Base-by-base conservation (phyloP, 306 rosid species). In the Luffa acutangula region DNA sequence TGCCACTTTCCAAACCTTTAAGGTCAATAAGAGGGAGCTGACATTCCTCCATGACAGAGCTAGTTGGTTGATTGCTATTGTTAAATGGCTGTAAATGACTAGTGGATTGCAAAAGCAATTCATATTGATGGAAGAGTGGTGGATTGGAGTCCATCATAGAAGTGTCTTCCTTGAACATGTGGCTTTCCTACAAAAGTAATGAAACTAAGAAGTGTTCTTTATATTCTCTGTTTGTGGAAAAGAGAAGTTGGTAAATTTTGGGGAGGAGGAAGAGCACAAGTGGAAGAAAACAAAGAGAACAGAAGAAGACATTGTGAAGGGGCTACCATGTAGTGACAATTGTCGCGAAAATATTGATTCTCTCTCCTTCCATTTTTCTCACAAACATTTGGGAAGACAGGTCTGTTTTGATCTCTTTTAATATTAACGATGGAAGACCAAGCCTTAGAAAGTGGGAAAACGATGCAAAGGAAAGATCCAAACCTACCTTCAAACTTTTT, bases 21-120 rank as follows among this genome's bases (percentile, higher is more conserved):
- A 93, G 97, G 84, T 93, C 96, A 82, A 93, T 89, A 83, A 93
- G 67, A 53, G 98, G 97, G 11, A 93, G 89, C 39, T 86, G 87
- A 83, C 93, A 90, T 84, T 89, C 90, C 66, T 87, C 86, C 85
- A 86, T 85, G 62, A 67, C 71, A 43, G 62, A 77, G 70, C 65
- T 79, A 13, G 58, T 74, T 63, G 81, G 82, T 49, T 49, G 80
- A 48, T 48, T 60, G 37, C 53, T 62, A 43, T 49, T 52, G 57
- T 78, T 71, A 39, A 83, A 65, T 79, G 77, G 78, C 65, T 64
- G 82, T 41, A 59, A 48, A 77, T 66, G 77, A 36, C 83, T 39
- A 31, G 84, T 43, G 43, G 83, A 53, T 71, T 51, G 79, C 79
- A 88, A 41, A 80, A 90, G 96, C n/a, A 83, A 58, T 69, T 76